Conservation (phyloP, 2,329 filamentous ascomycete species). For the Cyphellophora europaea region DNA sequence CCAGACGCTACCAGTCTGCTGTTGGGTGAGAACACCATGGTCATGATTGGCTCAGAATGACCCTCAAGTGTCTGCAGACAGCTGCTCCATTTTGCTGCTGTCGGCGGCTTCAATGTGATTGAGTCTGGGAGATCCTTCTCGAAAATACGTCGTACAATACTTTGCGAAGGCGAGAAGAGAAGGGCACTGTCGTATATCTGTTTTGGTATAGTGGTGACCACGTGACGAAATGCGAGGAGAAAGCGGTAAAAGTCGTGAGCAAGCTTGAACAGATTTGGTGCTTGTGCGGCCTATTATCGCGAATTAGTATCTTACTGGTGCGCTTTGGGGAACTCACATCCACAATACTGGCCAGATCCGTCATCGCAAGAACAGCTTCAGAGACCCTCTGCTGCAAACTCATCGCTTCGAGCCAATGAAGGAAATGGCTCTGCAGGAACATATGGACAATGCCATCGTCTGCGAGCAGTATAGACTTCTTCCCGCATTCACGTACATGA, state of each 20-base stretch:
- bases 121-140: too few relatives aligned
- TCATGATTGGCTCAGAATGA: constrained; percentile 10
- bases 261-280: too few relatives aligned
- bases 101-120: too few relatives aligned
- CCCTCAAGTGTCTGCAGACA: constrained; percentile 20
- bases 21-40: constrained; percentile 16
- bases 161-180: constrained; percentile 22
- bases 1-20: constrained; percentile 14
- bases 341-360: constrained; percentile 6
- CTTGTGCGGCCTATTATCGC: too few relatives aligned
- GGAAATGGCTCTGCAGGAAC: constrained; percentile 18
- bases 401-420: constrained; percentile 22
- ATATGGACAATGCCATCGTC: constrained; percentile 2
- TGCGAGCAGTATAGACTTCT: constrained; percentile 1
- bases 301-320: constrained; percentile 8
- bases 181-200: constrained; percentile 27
- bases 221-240: constrained; percentile 19
- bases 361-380: constrained; percentile 13
- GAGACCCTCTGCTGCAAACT: constrained; percentile 15
- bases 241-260: constrained; percentile 17
- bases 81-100: constrained; percentile 12
- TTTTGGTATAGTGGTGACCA: constrained; percentile 23
- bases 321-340: constrained; percentile 4
- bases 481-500: constrained; percentile 18
- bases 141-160: constrained; percentile 14